phyloP scores from a whole-genome alignment of 2,329 filamentous ascomycete genomes.

The Moelleriella libera region DNA sequence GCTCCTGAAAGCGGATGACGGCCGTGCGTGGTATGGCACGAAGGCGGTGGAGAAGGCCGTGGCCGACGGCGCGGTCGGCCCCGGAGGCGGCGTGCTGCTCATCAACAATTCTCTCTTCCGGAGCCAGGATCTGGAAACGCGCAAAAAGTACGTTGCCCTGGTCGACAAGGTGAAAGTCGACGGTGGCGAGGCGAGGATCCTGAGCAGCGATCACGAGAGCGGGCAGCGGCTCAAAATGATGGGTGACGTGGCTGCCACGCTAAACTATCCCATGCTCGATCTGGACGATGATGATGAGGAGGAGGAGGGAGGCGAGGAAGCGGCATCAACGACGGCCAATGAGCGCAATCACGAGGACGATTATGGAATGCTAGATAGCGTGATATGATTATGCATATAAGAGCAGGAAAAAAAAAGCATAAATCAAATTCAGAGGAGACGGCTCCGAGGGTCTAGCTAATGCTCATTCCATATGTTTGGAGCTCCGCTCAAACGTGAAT shows the following conservation, averaged over 20 bases:
- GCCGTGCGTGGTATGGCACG: conserved; percentile 80
- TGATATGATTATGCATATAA: conserved; percentile 12
- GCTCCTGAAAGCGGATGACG: conserved; percentile 69
- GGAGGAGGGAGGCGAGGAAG: conserved; percentile 15
- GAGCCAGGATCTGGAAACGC: conserved; percentile 60
- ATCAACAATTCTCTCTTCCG: conserved; percentile 83
- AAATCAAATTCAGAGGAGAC: not conserved
- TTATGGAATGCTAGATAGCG: conserved; percentile 16
- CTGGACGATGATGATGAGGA: conserved; percentile 56
- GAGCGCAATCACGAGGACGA: conserved; percentile 13
- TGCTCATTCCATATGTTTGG: too few relatives aligned
- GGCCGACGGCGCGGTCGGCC: conserved; percentile 74
- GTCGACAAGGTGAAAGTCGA: conserved; percentile 80
- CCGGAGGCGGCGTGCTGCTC: conserved; percentile 70
- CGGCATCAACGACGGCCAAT: conserved; percentile 1
- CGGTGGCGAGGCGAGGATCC: conserved; percentile 75
- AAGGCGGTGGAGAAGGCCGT: conserved; percentile 72
- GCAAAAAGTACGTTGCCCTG: conserved; percentile 69
- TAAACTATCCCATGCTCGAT: conserved; percentile 79
- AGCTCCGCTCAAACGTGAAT: too few relatives aligned
- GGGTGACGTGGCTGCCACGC: conserved; percentile 76
- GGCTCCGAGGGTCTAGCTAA: too few relatives aligned
- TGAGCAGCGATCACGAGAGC: conserved; percentile 91
- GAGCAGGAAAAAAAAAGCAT: not conserved
- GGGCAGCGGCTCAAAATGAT: conserved; percentile 71